Percentiles rank a stretch among this genome's conserved stretches.
Evolutionary conservation across 2,329 filamentous ascomycete species (phyloP).

Genomic region (Magnaporthiopsis incrustans): DNA sequence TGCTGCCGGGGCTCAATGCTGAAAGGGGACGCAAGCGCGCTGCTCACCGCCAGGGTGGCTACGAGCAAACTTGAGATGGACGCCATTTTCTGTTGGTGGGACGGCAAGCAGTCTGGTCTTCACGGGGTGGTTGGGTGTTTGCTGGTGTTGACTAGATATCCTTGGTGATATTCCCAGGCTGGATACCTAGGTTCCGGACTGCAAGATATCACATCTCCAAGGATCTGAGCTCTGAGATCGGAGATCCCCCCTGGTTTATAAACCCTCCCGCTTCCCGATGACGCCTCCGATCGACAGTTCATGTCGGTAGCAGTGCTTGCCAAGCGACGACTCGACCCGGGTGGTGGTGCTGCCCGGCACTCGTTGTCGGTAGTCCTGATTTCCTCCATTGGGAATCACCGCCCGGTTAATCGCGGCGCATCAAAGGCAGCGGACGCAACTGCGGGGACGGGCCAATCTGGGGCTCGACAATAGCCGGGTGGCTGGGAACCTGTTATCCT

Average conservation of each 20-base stretch:
- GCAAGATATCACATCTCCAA: neutral
- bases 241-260: neutral
- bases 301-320: neutral
- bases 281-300: neutral
- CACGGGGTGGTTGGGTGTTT: neutral
- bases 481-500: neutral
- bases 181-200: neutral
- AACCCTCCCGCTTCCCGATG: neutral
- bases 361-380: neutral
- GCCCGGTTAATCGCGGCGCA: neutral
- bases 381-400: neutral
- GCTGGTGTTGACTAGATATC: neutral
- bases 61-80: neutral
- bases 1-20: constrained; percentile 1
- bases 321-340: neutral
- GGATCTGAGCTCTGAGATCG: neutral
- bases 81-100: neutral
- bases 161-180: neutral
- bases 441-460: neutral
- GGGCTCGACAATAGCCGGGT: neutral
- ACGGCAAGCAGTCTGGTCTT: neutral
- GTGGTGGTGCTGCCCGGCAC: neutral
- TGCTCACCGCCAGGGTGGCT: neutral
- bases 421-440: no score
- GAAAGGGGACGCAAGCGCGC: neutral